A percentile compares a stretch with the other conserved stretches of the same genome.
Evolutionary conservation across 2,329 filamentous ascomycete genomes (phyloP).

Genomic region (Nemania sp.): DNA sequence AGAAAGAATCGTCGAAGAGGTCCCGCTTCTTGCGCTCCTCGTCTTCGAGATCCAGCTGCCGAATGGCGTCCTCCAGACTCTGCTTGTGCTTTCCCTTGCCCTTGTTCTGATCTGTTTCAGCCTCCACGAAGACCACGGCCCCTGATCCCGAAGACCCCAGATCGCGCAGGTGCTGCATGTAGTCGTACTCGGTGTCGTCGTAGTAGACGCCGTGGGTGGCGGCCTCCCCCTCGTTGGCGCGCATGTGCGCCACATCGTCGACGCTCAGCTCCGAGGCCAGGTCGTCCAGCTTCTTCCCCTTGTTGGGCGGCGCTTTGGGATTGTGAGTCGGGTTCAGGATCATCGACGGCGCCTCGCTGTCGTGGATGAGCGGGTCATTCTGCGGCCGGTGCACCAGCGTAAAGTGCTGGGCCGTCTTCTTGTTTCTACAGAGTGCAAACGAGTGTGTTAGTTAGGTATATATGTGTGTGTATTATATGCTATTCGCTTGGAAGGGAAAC

Average conservation of each 20-base stretch:
- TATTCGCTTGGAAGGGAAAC: not conserved
- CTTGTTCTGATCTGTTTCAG: slow-evolving; percentile 57
- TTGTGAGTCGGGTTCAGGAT: slow-evolving; percentile 73
- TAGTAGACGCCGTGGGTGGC: slow-evolving; percentile 92
- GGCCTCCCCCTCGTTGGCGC: slow-evolving; percentile 93
- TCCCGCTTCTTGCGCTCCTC: slow-evolving; percentile 49
- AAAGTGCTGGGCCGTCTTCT: slow-evolving; percentile 91
- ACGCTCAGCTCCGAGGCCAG: slow-evolving; percentile 73
- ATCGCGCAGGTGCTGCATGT: slow-evolving; percentile 98
- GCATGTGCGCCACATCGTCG: slow-evolving; percentile 64
- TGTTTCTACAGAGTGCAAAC: slow-evolving; percentile 58
- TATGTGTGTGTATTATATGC: not conserved
- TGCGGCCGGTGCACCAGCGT: slow-evolving; percentile 94
- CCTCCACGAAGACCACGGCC: slow-evolving; percentile 82
- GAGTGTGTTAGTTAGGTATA: slow-evolving; percentile 13
- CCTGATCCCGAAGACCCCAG: slow-evolving; percentile 69
- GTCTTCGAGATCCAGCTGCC: slow-evolving; percentile 60
- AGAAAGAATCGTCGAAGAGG: slow-evolving; percentile 71
- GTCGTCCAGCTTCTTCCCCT: slow-evolving; percentile 72
- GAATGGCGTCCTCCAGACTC: slow-evolving; percentile 80
- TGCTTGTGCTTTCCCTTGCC: slow-evolving; percentile 75
- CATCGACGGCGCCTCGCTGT: slow-evolving; percentile 84
- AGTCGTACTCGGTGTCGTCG: slow-evolving; percentile 95
- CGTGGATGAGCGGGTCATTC: slow-evolving; percentile 96
- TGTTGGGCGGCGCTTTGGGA: slow-evolving; percentile 52